Evolutionary conservation across 495 filamentous ascomycete genomes (phyloP), one percentile per base, ranked within the genome.

Genomic region (Baudoinia panamericana): DNA sequence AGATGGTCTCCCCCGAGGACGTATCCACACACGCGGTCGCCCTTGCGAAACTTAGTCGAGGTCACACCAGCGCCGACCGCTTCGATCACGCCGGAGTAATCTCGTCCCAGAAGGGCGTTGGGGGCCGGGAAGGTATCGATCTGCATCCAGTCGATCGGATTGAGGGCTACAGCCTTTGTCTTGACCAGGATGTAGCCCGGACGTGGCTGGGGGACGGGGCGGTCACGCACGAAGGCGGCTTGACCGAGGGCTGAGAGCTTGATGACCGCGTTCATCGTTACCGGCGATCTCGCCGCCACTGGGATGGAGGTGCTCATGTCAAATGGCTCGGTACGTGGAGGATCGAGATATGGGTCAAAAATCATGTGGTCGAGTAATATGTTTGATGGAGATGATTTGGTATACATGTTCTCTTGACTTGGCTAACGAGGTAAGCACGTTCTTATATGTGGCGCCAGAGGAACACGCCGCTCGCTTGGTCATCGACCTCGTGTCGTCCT

Each of bases 81-180:
- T 27, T 71, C 68, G 31, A 78, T 66, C 0, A 64, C 46, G 25
- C 73, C 73, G 4, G 71, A 51, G 50, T 68, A 73, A 55, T 78
- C 72, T 36, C 68, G 66, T 34, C 73, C 73, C 2, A 64, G 49
- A 10, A 68, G 57, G 16, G 56, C 43, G 6, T 60, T 62, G 0
- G 41, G 33, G 2, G 36, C 15, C 7, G 29, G 16, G 20, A 33
- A 30, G 22, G 52, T 52, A 10, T 63, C 63, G 4, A 73, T 52
- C 25, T 65, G 59, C 48, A 73, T 74, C 62, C 65, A 72, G 60
- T 75, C 71, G 1, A 65, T 71, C 7, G 71, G 71, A 40, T 75
- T 75, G 34, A 74, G 46, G 9, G 65, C 71, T 18, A 73, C 64
- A n/a, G 62, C 58, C 11, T 59, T 50, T 18, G 54, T 66, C 40